Percentiles rank a stretch among this genome's conserved stretches.
Conservation (phyloP, 768 basidiomycete genomes). For the Lactarius deliciosus region DNA sequence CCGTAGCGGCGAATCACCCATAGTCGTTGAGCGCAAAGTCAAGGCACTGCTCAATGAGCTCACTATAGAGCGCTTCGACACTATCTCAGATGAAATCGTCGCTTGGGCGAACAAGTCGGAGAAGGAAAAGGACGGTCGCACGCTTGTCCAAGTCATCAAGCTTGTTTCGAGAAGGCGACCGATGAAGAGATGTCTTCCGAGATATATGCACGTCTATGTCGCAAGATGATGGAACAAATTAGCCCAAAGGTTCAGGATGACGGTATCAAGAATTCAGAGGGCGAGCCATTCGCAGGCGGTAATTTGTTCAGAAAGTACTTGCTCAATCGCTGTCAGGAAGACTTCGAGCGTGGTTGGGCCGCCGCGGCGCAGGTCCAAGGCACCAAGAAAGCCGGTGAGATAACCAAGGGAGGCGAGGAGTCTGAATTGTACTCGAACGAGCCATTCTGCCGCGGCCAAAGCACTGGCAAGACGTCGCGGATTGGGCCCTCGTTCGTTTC, state of each 20-base stretch:
- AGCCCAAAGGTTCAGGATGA: slow-evolving; percentile 87
- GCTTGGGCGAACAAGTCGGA: slow-evolving; percentile 92
- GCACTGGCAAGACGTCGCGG: slow-evolving; percentile 83
- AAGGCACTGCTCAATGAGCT: slow-evolving; percentile 91
- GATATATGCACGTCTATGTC: slow-evolving; percentile 95
- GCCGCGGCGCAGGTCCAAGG: slow-evolving; percentile 80
- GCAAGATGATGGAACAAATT: slow-evolving; percentile 94
- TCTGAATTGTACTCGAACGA: slow-evolving; percentile 88
- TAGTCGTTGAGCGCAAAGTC: slow-evolving; percentile 90
- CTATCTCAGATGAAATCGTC: slow-evolving; percentile 94
- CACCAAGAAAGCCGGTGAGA: slow-evolving; percentile 46
- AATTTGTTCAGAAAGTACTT: slow-evolving; percentile 96
- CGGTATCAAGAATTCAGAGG: slow-evolving; percentile 74
- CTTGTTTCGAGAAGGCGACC: slow-evolving; percentile 95
- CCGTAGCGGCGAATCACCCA: slow-evolving; percentile 66
- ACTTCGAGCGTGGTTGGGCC: slow-evolving; percentile 95
- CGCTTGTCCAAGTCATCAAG: slow-evolving; percentile 92
- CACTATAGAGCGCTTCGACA: slow-evolving; percentile 94
- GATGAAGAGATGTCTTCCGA: slow-evolving; percentile 95
- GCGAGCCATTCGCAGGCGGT: slow-evolving; percentile 86
- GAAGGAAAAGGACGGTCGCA: slow-evolving; percentile 89
- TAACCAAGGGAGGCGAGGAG: slow-evolving; percentile 43
- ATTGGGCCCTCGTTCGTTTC: slow-evolving; percentile 93
- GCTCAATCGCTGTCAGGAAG: slow-evolving; percentile 94
- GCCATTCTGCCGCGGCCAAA: slow-evolving; percentile 95